Conservation (phyloP, 139 green algal genomes). For the Micromonas commoda region DNA sequence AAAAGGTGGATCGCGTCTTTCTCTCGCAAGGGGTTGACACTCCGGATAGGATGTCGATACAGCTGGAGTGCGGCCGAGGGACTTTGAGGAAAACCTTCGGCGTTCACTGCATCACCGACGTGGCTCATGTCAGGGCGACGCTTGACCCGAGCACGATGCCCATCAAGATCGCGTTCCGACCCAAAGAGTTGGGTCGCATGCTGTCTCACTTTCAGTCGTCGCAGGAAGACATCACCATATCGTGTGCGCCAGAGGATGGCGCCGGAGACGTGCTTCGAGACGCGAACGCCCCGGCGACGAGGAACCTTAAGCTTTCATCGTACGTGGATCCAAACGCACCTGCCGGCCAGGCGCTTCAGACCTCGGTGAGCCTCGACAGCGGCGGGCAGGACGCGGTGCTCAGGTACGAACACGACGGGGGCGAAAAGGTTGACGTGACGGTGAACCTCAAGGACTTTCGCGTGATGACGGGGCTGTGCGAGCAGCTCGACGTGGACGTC, state of each 20-base stretch:
- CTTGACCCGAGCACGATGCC: conserved; percentile 4
- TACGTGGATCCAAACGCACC: conserved; percentile 3
- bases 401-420: neutral
- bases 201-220: neutral
- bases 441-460: conserved; percentile 19
- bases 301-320: neutral
- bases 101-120: neutral
- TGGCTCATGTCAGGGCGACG: neutral
- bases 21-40: neutral
- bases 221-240: conserved; percentile 20
- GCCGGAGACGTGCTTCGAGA: neutral
- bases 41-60: neutral
- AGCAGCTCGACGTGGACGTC: neutral
- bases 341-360: conserved; percentile 2
- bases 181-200: neutral
- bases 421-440: conserved; percentile 9
- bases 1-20: neutral
- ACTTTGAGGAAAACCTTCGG: neutral
- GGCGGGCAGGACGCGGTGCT: neutral
- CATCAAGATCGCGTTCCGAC: neutral
- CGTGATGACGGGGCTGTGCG: conserved; percentile 1
- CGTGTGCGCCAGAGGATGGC: neutral
- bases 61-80: neutral
- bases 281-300: neutral
- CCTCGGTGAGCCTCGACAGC: neutral